phyloP scores from a whole-genome alignment of 2,329 filamentous ascomycete species.

The Chaetothyriales sp. region DNA sequence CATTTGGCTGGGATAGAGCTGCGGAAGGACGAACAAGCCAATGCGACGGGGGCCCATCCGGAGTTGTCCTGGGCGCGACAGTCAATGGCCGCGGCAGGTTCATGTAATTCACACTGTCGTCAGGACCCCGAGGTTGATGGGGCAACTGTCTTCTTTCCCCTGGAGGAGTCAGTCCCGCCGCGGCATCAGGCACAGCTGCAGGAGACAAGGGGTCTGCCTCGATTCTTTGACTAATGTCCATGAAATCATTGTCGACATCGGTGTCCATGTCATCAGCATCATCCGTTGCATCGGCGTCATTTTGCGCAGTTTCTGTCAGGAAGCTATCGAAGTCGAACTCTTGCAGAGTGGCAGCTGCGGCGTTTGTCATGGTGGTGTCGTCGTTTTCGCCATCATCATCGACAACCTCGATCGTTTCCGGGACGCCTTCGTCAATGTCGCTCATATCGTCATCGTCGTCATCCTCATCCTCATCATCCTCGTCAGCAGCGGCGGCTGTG shows the following conservation, averaged over 20 bases:
- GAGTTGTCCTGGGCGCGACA: conserved; percentile 26
- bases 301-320: not conserved
- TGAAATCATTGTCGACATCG: conserved; percentile 45
- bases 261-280: conserved; percentile 31
- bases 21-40: conserved; percentile 29
- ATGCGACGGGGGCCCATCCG: conserved; percentile 13
- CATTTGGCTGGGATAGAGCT: conserved; percentile 66
- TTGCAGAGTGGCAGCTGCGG: not conserved
- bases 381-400: not conserved
- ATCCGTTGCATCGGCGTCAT: conserved; percentile 19
- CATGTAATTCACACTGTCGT: conserved; percentile 32
- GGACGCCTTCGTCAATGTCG: conserved; percentile 9
- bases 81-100: conserved; percentile 73
- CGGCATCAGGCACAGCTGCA: conserved; percentile 28
- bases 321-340: not conserved
- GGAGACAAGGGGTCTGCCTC: conserved; percentile 58
- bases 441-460: conserved; percentile 20
- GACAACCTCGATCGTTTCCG: conserved; percentile 12
- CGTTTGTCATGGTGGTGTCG: not conserved
- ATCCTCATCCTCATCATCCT: conserved; percentile 33
- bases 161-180: conserved; percentile 6
- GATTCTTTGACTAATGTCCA: conserved; percentile 64
- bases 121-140: conserved; percentile 7
- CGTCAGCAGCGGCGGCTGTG: conserved; percentile 24
- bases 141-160: conserved; percentile 9